Conservation (phyloP, 208 protist genomes). For the Wallacemonas rigidus region DNA sequence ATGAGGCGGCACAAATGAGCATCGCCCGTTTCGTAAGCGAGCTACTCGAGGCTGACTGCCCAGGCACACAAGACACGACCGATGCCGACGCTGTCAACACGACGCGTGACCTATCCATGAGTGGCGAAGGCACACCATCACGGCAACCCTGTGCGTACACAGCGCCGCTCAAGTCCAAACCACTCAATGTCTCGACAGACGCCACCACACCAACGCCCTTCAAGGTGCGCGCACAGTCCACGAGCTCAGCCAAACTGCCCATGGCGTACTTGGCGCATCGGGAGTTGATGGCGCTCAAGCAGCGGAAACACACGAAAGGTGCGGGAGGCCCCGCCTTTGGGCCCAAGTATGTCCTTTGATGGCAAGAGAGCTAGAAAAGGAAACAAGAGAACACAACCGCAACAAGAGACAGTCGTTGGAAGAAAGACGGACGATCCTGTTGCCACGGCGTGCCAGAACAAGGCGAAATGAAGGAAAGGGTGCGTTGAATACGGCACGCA, state of each 20-base stretch:
- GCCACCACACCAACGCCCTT: constrained; percentile 3
- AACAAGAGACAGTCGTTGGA: background rate
- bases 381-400: background rate
- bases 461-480: background rate
- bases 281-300: constrained; percentile 81
- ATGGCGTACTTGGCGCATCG: constrained; percentile 72
- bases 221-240: background rate
- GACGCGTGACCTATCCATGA: background rate
- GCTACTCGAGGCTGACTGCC: constrained; percentile 32
- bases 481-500: too few relatives aligned
- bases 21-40: constrained; percentile 67
- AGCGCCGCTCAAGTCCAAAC: background rate
- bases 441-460: background rate
- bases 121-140: constrained; percentile 7
- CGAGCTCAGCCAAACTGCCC: constrained; percentile 3
- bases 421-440: too few relatives aligned
- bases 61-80: background rate
- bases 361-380: background rate
- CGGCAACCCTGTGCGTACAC: background rate
- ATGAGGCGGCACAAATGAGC: constrained; percentile 54
- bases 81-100: background rate
- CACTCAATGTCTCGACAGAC: background rate
- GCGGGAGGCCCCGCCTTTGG: constrained; percentile 25
- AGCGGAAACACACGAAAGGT: constrained; percentile 35
- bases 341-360: constrained; percentile 46